Evolutionary conservation across 768 basidiomycete species (phyloP), one percentile per base, ranked within the genome.

Genomic region (Leccinum uliginosum): DNA sequence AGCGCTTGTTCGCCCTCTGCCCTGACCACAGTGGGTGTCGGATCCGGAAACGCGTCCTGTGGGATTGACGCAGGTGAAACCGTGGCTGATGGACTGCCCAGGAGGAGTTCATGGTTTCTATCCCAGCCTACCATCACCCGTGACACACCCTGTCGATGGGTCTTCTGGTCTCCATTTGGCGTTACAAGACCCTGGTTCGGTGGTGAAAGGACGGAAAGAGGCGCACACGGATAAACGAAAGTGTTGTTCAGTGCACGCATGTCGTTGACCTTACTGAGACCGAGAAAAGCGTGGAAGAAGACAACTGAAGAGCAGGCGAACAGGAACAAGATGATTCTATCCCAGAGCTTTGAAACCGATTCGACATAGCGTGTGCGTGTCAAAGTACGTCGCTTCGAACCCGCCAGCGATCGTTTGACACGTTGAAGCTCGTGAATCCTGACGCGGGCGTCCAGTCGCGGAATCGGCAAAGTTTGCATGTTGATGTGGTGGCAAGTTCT

Each of bases 201-300:
- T 12, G 6, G 27, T 19, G 51, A 15, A 35, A 58, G 44, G 44
- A 32, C 8, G 12, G 43, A 35, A 52, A 19, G 35, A 6, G 43
- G 51, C 2, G 49, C 24, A 43, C 3, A 56, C 32, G 58, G 47
- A 54, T 51, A 26, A 26, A 24, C 47, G 27, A 48, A 27, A 15
- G 58, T 29, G 27, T 52, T 19, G 17, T 54, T 55, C 32, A 8
- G 44, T 12, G 34, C 21, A 46, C 26, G 51, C 23, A 24, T n/a
- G 32, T 40, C 32, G 51, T 56, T 50, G 21, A 44, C 30, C 27
- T n/a, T 10, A 7, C 60, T 60, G 19, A 71, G 58, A 44, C 71
- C 69, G 24, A 67, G 32, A 30, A 70, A 35, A 53, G 71, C 67
- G 23, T 48, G 65, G 50, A 71, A 43, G 58, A 70, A 72, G 51